Base-by-base conservation (phyloP, 2,329 filamentous ascomycete genomes). In the Allantophomopsis lycopodina region DNA sequence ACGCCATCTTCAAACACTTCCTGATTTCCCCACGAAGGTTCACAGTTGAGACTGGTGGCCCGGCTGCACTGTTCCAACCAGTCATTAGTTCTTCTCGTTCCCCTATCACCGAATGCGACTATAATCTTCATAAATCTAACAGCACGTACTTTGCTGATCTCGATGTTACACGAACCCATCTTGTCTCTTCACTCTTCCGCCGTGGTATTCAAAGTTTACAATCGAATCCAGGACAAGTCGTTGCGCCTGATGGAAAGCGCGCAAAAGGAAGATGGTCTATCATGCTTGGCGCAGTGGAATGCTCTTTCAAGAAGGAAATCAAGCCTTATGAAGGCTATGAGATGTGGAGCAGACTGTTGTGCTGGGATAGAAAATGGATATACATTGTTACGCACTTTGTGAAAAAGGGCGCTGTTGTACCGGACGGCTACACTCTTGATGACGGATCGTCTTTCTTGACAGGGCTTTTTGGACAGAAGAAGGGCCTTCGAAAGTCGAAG, bases 361-460 rank as follows among this genome's bases (percentile, higher is more conserved):
- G 65, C 41, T 88, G 83, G 83, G 83, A 89, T 58, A 69, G 76
- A 55, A 88, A 88, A 61, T 89, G 83, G 83, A 52, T 87, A 43
- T 86, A 83, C 57, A 68, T 85, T 35, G 62, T 83, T 31, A 83
- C 73, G 15, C 79, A 82, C 53, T 86, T 82, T 48, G 68, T 86
- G 8, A 69, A 70, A 54, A 65, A 64, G 52, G 74, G 71, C 42
- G 62, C 65, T 35, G 72, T 70, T 14, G 58, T 56, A 47, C 73
- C 74, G 2, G 62, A 64, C 2, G 56, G 58, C 17, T 76, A 48
- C 36, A 45, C 40, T 5, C 41, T 48, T 5, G 18, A 32, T 33
- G 18, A 38, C 11, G n/a, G 30, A n/a, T n/a, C 28, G 14, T 11
- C 7, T 16, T 21, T 34, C 12, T 23, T 37, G 30, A 14, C 8